Evolutionary conservation across 768 basidiomycete species (phyloP), one percentile per base, ranked within the genome.

Genomic region (Amanita subjunquillea): DNA sequence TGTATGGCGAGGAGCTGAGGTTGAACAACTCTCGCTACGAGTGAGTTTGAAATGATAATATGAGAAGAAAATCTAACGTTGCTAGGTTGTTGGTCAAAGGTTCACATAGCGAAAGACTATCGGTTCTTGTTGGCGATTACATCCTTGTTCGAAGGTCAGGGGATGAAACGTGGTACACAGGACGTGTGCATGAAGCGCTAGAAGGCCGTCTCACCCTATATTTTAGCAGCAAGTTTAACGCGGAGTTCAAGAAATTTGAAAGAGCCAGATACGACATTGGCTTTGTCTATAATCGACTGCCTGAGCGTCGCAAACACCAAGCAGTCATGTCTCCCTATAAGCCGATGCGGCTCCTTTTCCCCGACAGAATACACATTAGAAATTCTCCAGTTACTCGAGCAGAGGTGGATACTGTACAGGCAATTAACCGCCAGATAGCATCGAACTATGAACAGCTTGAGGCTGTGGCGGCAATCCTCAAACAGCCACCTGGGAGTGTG

Each of bases 21-120:
- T 54, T 65, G 2, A 61, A 70, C 22, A 62, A 70, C 54, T 67
- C 67, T 27, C 66, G 71, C 22, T 79, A 79, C 61, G 67, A 72
- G 77, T 76, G 55, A 54, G 72, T 17, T 17, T 59, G 30, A 54
- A 37, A 37, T 17, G n/a, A n/a, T 39, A 17, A 17, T 7, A n/a
- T 17, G n/a, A 4, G 15, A 39, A n/a, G 6, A 39, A 3, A n/a
- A 39, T 2, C 38, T 39, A 15, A 39, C 8, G n/a, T 8, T 39
- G 38, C n/a, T 39, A 82, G 79, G 23, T 63, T 83, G 4, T 52
- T 65, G 30, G 79, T 84, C 7, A 69, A 76, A 30, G 80, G 80
- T 4, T 65, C 82, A 1, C 78, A 76, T 2, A 79, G 82, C 63
- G 76, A 76, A 46, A 69, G 80, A 3, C 81, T 80, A 0, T 78